Conservation (phyloP, 2,329 filamentous ascomycete genomes). For the Zymoseptoria passerinii region DNA sequence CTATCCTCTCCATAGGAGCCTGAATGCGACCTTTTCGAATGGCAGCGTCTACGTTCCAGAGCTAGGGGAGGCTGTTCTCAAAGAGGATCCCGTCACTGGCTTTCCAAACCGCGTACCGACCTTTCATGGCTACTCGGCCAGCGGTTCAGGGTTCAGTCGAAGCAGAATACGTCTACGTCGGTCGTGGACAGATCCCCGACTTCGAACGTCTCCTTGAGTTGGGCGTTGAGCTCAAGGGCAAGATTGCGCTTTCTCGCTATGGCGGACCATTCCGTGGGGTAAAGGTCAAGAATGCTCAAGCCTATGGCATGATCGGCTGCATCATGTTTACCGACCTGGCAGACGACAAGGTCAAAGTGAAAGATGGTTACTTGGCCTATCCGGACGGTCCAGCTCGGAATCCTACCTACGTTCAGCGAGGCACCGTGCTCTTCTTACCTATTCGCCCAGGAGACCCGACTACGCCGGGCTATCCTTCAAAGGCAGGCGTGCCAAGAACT, state of each 20-base stretch:
- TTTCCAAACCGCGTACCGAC: conserved; percentile 26
- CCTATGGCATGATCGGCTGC: conserved; percentile 2
- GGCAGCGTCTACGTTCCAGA: conserved; percentile 61
- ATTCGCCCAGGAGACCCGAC: conserved; percentile 61
- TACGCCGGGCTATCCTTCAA: conserved; percentile 79
- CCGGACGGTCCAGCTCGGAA: conserved; percentile 38
- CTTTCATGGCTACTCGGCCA: conserved; percentile 43
- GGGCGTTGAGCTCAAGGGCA: conserved; percentile 39
- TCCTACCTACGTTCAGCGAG: conserved; percentile 39
- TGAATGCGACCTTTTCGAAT: conserved; percentile 42
- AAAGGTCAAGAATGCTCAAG: conserved; percentile 40
- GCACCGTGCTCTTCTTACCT: conserved; percentile 52
- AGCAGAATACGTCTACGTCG: conserved; percentile 36
- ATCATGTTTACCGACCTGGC: neutral
- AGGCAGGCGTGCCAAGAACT: conserved; percentile 64
- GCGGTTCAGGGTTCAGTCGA: conserved; percentile 41
- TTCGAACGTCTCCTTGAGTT: conserved; percentile 35
- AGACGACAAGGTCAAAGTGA: conserved; percentile 34
- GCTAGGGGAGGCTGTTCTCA: conserved; percentile 21
- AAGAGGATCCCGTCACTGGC: conserved; percentile 18
- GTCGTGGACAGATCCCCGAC: conserved; percentile 36
- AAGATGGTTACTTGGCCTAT: conserved; percentile 39
- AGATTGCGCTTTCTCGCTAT: conserved; percentile 40
- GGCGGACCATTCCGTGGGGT: conserved; percentile 30
- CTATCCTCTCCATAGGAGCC: conserved; percentile 37